Conservation (phyloP, 495 filamentous ascomycete genomes). For the Saxophila tyrrhenica region DNA sequence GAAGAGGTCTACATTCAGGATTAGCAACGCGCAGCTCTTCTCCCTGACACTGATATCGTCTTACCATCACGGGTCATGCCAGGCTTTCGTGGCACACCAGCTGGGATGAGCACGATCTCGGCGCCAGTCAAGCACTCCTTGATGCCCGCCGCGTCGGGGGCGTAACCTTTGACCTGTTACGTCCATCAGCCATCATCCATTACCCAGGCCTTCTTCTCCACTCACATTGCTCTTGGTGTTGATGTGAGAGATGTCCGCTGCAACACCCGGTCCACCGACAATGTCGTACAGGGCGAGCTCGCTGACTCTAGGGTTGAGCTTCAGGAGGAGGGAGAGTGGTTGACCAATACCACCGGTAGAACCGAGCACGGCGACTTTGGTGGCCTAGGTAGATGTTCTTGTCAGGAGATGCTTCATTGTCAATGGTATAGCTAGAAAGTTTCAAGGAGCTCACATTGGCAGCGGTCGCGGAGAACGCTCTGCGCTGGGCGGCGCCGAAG, state of each 20-base stretch:
- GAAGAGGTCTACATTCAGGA: slow-evolving; percentile 62
- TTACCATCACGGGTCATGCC: slow-evolving; percentile 95
- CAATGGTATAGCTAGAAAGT: background rate
- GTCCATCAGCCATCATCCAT: background rate
- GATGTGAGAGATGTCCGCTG: slow-evolving; percentile 93
- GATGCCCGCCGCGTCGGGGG: slow-evolving; percentile 62
- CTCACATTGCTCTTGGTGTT: slow-evolving; percentile 82
- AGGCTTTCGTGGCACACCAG: slow-evolving; percentile 97
- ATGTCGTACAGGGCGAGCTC: slow-evolving; percentile 97
- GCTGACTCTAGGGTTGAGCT: slow-evolving; percentile 88
- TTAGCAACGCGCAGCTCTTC: background rate
- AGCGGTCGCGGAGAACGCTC: slow-evolving; percentile 88
- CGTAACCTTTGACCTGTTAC: slow-evolving; percentile 67
- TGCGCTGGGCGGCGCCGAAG: slow-evolving; percentile 64
- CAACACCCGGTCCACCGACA: slow-evolving; percentile 88
- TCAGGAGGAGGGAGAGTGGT: slow-evolving; percentile 91
- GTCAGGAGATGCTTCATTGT: slow-evolving; percentile 27
- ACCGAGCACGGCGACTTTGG: slow-evolving; percentile 93
- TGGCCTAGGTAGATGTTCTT: slow-evolving; percentile 49
- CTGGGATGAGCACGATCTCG: slow-evolving; percentile 93
- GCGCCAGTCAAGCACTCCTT: slow-evolving; percentile 66
- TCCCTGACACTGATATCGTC: background rate
- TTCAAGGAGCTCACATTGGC: slow-evolving; percentile 54
- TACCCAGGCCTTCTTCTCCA: background rate
- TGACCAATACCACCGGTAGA: slow-evolving; percentile 96